phyloP scores from a whole-genome alignment of 805 yeast genomes.

The Candida quercuum region DNA sequence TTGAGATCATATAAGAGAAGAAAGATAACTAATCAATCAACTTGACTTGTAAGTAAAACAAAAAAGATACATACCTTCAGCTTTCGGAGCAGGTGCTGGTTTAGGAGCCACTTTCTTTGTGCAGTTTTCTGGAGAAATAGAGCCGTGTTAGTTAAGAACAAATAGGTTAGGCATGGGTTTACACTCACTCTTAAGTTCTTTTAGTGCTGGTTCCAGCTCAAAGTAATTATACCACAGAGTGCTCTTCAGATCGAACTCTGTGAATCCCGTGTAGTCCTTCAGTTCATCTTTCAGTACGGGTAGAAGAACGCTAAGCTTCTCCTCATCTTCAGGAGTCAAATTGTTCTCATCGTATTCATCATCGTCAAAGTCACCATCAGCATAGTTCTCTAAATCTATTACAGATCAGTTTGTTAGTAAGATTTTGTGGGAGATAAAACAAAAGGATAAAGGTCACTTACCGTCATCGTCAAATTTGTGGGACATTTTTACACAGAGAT shows the following conservation, averaged over 20 bases:
- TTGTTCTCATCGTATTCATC: slow-evolving; percentile 25
- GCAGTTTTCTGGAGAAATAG: slow-evolving; percentile 14
- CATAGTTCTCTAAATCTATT: slow-evolving; percentile 26
- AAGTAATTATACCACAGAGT: slow-evolving; percentile 55
- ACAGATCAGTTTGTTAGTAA: not conserved
- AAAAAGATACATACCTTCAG: slow-evolving; percentile 41
- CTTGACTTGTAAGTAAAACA: slow-evolving; percentile 1
- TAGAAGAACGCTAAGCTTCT: slow-evolving; percentile 34
- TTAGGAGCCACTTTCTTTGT: slow-evolving; percentile 14
- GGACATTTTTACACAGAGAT: slow-evolving; percentile 1
- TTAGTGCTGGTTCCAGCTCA: slow-evolving; percentile 45
- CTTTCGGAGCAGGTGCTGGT: slow-evolving; percentile 6
- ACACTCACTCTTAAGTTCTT: slow-evolving; percentile 33
- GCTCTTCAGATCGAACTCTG: slow-evolving; percentile 49
- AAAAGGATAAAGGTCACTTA: slow-evolving; percentile 7
- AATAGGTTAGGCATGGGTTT: not conserved
- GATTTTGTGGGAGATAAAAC: not conserved
- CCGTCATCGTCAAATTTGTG: slow-evolving; percentile 22
- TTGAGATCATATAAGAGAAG: slow-evolving; percentile 1
- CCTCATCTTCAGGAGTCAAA: slow-evolving; percentile 35
- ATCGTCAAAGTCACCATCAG: slow-evolving; percentile 16
- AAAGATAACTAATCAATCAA: slow-evolving; percentile 2
- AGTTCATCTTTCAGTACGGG: slow-evolving; percentile 37
- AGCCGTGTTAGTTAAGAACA: too few species aligned
- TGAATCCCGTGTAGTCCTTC: slow-evolving; percentile 33